Evolutionary conservation across 805 yeast genomes (phyloP), one percentile per base, ranked within the genome.

Genomic region (Candida chilensis): DNA sequence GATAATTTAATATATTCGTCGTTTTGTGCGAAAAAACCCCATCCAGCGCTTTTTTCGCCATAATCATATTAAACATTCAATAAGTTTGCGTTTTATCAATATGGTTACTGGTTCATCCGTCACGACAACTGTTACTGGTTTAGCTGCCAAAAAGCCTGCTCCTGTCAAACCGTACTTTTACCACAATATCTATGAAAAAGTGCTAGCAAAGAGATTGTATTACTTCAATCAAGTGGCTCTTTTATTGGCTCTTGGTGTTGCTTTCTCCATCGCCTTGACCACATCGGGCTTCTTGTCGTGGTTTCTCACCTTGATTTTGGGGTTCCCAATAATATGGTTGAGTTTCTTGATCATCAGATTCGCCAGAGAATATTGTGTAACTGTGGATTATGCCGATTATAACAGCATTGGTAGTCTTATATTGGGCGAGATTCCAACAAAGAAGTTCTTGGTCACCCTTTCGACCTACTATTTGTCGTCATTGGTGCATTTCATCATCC

Each of bases 291-390:
- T 20, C 22, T 20, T 10, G 22, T 20, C 22, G 22, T 20, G n/a
- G 11, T 20, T 20, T 10, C 22, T 20, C 22, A 10, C n/a, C 22
- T 10, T 53, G 22, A 50, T 59, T 4, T 35, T 52, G 11, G 48
- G 51, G 32, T 36, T 48, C 17, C 6, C 53, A 4, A 31, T 43
- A 10, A 27, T 59, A 4, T 52, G 51, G 17, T 24, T 46, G 18
- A 51, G 52, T 2, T 40, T 54, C 10, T 40, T 60, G 25, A 34
- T 57, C n/a, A 35, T 62, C 27, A 48, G 57, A 3, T 47, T 61
- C 20, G 43, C 61, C 7, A 53, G 66, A 35, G 63, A 63, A 32
- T 57, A 59, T 32, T 56, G 57, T 30, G 29, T 62, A 20, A 66
- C 60, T 38, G 64, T 62, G 9, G 51, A 57, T 17, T 48, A 40